These are phyloP conservation scores for Lactarius tabidus DNA, from an alignment of 768 basidiomycete genomes.

Conservation along the genomic window DNA sequence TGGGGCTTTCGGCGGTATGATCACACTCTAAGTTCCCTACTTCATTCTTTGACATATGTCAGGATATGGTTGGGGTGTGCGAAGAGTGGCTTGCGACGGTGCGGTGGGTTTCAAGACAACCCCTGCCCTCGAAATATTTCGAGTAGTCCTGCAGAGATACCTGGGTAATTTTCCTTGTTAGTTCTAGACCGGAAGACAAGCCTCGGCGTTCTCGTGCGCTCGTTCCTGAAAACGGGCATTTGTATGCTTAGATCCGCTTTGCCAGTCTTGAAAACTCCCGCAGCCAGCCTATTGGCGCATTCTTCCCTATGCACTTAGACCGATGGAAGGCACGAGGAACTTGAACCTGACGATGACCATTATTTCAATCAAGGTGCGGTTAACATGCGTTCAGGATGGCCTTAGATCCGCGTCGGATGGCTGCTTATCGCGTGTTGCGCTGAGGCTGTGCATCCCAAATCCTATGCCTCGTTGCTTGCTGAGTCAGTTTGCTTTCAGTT, in stretches of 20 bases:
- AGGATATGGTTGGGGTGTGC: slow-evolving; percentile 12
- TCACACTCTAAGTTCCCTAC: background rate
- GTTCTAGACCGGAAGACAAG: background rate
- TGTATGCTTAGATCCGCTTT: background rate
- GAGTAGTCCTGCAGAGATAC: background rate
- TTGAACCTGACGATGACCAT: background rate
- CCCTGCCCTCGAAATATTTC: slow-evolving; percentile 16
- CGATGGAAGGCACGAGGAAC: no score
- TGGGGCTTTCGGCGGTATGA: slow-evolving; percentile 16
- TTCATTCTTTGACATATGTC: background rate
- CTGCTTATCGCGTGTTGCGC: background rate
- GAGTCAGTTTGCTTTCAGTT: background rate
- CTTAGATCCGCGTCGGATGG: background rate
- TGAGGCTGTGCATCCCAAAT: background rate
- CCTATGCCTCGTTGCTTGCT: background rate
- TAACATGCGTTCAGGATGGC: background rate
- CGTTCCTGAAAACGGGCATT: background rate
- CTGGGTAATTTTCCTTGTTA: background rate
- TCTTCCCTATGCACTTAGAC: background rate
- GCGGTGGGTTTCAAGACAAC: background rate
- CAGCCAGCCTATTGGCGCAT: background rate
- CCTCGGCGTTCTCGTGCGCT: background rate
- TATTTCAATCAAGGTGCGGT: background rate
- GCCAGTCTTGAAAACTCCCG: background rate
- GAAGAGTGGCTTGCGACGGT: slow-evolving; percentile 9